Base-by-base conservation (phyloP, 257 asterid genomes). In the Nicotiana knightiana region DNA sequence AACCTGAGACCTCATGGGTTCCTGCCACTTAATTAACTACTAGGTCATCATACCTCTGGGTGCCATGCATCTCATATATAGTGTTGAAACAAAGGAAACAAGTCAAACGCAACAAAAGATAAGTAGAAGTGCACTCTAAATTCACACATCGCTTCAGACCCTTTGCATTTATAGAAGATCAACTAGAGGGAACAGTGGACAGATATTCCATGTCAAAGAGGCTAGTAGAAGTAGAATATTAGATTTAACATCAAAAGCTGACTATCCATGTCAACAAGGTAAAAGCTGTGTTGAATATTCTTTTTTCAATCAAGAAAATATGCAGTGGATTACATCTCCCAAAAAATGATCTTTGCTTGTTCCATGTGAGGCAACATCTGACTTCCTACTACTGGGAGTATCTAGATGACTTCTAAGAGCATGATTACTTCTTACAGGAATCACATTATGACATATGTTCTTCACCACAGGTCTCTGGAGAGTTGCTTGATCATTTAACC, bases 401-500 rank as follows among this genome's bases (percentile, higher is more conserved):
- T 15, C 21, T 64, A 30, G 30, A n/a, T 28, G 39, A 37, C 12
- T 8, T 68, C 37, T 68, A 68, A 6, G 43, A 68, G 77, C 77
- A 18, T 68, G 77, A 9, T 2, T 18, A 66, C 13, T 62, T 4
- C 24, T 62, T 63, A 26, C 24, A 66, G 73, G 71, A 30, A 3
- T 65, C 26, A 32, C 33, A 33, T 66, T 32, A 66, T 66, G 73
- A 32, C 21, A 32, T 58, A 5, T 32, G 43, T 39, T 70, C 13
- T 39, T 18, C 1, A 51, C 71, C 82, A 9, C 90, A 95, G 97
- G 97, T 94, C 12, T 93, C 98, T 0, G 99, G 99, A 43, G 98
- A 94, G 81, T 83, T 96, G 88, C 95, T 86, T 30, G 98, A 93
- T 92, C 85, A 91, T 89, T 86, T 94, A 55, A 93, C 93, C 4